These are phyloP conservation scores for Pharus latifolius DNA, from an alignment of 176 grass and related monocot genomes.

Conservation along the genomic window DNA sequence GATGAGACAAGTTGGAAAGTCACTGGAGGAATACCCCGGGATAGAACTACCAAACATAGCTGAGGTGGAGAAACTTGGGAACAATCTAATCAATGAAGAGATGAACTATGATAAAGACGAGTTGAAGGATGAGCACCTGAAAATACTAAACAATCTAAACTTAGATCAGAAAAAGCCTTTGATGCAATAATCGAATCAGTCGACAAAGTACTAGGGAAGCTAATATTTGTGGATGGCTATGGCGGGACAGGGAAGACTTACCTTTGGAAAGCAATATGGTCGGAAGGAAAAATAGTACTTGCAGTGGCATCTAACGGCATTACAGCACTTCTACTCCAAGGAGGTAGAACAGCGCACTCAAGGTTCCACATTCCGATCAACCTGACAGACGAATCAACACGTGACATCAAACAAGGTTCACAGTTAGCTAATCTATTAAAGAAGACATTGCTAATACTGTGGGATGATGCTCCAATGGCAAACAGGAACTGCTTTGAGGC, in stretches of 20 bases:
- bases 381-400: background rate
- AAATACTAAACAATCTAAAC: background rate
- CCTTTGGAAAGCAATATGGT: slow-evolving; percentile 4
- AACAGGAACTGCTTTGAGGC: background rate
- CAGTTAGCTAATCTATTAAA: background rate
- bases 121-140: background rate
- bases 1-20: background rate
- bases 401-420: slow-evolving; percentile 8
- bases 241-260: background rate
- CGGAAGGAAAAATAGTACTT: background rate
- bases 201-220: background rate
- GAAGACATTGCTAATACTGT: background rate
- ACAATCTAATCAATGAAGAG: background rate
- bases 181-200: background rate
- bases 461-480: background rate
- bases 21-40: background rate
- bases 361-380: background rate
- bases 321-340: background rate
- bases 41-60: background rate
- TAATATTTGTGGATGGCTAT: slow-evolving; percentile 11
- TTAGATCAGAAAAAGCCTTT: background rate
- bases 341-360: slow-evolving; percentile 3
- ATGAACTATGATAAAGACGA: background rate
- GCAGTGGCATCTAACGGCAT: background rate
- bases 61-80: background rate